Evolutionary conservation across 371 early-diverging fungal genomes (phyloP), one percentile per base, ranked within the genome.

Genomic region (Dinochytrium kinnereticum): DNA sequence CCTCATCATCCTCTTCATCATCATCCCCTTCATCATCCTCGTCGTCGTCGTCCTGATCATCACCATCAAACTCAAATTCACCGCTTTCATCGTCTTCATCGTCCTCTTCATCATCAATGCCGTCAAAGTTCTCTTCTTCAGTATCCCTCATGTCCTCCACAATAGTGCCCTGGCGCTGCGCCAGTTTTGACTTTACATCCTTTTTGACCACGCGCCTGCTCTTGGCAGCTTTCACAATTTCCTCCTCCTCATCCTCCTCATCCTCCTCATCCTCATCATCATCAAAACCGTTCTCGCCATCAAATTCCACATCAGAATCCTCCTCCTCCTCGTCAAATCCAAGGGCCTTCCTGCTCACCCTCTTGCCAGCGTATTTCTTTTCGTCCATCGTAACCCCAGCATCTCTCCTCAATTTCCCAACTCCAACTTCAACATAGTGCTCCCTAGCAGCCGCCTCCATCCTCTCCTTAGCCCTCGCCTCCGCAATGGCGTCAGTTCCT

Each of bases 401-500:
- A 70, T 65, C 31, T 33, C 59, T 37, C 72, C 93, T 67, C 78
- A 90, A 36, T 71, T 82, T 61, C 89, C 93, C 84, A 82, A 83
- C 77, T 76, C 80, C 74, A 79, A 82, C 71, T 66, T 73, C 21
- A 84, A 91, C 81, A 83, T 90, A 50, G 88, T 87, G 83, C 5
- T 76, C 75, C 19, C 53, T 70, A 26, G 68, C 61, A 39, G 37
- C 64, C 19, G 19, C 68, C 28, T 57, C 49, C 24, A 19, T 57
- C n/a, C 80, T 68, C 73, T 79, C 77, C 69, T 72, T 3, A 76
- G 59, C 30, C 76, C 81, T 39, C 69, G 51, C 71, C 76, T 81
- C 77, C n/a, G 83, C 87, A n/a, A 82, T 84, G 17, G 76, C 70
- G 17, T 78, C 80, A 0, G 71, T 76, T 2, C 71, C 73, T 59